Base-by-base conservation (phyloP, 192 early-diverging fungal species). In the Rhizoclosmatium globosum region DNA sequence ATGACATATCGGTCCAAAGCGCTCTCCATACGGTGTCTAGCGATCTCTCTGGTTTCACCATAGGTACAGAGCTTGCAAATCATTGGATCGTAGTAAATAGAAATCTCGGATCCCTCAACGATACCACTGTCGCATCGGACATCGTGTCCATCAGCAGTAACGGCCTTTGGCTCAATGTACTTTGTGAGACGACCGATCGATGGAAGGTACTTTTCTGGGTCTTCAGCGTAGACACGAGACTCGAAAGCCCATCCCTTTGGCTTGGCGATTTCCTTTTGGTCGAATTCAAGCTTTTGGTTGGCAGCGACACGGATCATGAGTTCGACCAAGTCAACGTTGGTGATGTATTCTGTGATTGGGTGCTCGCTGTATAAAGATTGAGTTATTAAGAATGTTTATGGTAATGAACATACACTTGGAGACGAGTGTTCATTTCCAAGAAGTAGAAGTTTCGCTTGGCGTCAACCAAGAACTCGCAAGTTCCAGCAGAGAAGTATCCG, bases 301-400 rank as follows among this genome's bases (percentile, higher is more conserved):
- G 95, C 94, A 19, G 97, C 97, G 64, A 94, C 91, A 66, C 94
- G 92, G 76, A 98, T 94, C 97, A 98, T 98, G 74, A 94, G 93
- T 83, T 98, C 95, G 62, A 98, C 97, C 9, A 98, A 85, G 82
- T 98, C 97, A 44, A 97, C 64, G 2, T 94, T 94, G 0, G 96
- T 96, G 44, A 90, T 95, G 91, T 96, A 95, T 84, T 99, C 98
- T 13, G 98, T 98, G 23, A 97, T 97, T 43, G 98, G 98, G 86
- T 99, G 98, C 87, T 99, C 98, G 92, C 85, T 86, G 69, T 2
- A 31, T 48, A 47, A 31, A 21, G 47, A 42, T 1, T 53, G 59
- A 43, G 9, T 17, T 42, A 46, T 64, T 21, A 1, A 64, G 6
- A 39, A 38, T n/a, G n/a, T n/a, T n/a, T n/a, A n/a, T n/a, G n/a